phyloP scores from a whole-genome alignment of 306 rosid genomes.

The Prosopis cineraria region DNA sequence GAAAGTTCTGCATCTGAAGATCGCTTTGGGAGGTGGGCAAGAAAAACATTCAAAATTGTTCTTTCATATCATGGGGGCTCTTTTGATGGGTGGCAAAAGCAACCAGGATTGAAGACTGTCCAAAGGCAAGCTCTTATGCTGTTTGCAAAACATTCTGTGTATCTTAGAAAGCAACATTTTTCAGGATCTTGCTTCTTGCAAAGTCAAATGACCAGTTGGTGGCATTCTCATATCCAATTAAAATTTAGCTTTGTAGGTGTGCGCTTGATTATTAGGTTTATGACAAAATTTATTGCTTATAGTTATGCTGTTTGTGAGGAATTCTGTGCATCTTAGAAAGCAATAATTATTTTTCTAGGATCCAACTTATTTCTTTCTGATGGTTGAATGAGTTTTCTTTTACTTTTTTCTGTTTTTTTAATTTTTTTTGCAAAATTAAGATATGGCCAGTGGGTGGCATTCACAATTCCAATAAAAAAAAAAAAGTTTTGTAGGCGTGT shows the following conservation, averaged over 20 bases:
- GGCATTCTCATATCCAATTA: constrained; percentile 2
- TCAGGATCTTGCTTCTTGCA: too few species aligned
- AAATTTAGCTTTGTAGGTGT: background rate
- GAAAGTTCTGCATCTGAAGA: constrained; percentile 45
- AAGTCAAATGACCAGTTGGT: constrained; percentile 6
- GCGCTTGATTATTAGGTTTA: constrained; percentile 6
- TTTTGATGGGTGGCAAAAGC: constrained; percentile 98
- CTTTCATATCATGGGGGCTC: constrained; percentile 82
- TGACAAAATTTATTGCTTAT: background rate
- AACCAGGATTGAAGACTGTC: constrained; percentile 83
- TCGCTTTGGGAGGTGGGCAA: constrained; percentile 85
- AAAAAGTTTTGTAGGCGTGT: background rate
- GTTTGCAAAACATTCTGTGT: constrained; percentile 2
- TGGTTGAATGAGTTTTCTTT: constrained; percentile 7
- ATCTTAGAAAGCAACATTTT: too few species aligned
- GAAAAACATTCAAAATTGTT: constrained; percentile 71
- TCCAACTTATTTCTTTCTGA: background rate
- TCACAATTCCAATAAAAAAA: background rate
- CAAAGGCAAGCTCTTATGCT: constrained; percentile 62
- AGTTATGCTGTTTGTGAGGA: too few species aligned
- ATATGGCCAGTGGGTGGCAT: constrained; percentile 21
- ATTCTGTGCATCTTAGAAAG: too few species aligned
- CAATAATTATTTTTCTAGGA: constrained; percentile 2
- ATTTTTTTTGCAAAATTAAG: background rate
- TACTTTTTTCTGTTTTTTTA: background rate